Percentiles rank a stretch among this genome's conserved stretches.
Conservation (phyloP, 768 basidiomycete species). For the Lactifluus piperatus region DNA sequence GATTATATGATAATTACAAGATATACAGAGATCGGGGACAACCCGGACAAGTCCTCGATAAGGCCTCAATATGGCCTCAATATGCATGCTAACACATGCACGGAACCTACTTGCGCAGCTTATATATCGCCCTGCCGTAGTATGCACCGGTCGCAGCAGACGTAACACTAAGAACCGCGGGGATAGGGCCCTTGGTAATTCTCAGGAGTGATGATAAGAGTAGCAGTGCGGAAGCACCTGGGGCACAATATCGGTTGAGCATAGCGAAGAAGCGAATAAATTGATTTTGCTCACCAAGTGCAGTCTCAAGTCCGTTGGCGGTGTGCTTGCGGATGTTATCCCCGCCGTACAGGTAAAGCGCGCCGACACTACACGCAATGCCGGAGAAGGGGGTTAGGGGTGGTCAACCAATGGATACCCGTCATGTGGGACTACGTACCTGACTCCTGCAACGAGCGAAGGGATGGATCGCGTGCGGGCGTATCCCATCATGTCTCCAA, state of each 20-base stretch:
- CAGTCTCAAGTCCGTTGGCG: constrained; percentile 66
- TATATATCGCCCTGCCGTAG: constrained; percentile 36
- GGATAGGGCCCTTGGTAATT: constrained; percentile 60
- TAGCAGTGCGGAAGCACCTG: constrained; percentile 62
- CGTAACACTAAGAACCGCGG: constrained; percentile 47
- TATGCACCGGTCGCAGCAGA: constrained; percentile 53
- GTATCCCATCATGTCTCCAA: constrained; percentile 70
- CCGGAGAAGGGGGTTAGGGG: not conserved
- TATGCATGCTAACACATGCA: not conserved
- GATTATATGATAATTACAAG: not conserved
- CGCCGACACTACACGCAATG: constrained; percentile 49
- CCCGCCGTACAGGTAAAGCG: constrained; percentile 72
- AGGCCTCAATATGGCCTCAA: not conserved
- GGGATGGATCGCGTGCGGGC: constrained; percentile 68
- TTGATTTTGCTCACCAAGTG: constrained; percentile 44
- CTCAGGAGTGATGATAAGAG: constrained; percentile 66
- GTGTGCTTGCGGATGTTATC: constrained; percentile 66
- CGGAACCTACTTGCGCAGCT: constrained; percentile 5
- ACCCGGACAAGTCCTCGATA: too few species aligned
- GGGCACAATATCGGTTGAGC: not conserved
- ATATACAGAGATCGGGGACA: not conserved
- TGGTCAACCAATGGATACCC: not conserved
- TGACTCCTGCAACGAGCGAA: constrained; percentile 73
- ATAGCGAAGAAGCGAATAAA: not conserved
- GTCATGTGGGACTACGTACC: constrained; percentile 36